A percentile compares a stretch with the other conserved stretches of the same genome.
These are phyloP conservation scores for Taphrina confusa DNA, from an alignment of 1,139 yeast species.

Conservation along the genomic window DNA sequence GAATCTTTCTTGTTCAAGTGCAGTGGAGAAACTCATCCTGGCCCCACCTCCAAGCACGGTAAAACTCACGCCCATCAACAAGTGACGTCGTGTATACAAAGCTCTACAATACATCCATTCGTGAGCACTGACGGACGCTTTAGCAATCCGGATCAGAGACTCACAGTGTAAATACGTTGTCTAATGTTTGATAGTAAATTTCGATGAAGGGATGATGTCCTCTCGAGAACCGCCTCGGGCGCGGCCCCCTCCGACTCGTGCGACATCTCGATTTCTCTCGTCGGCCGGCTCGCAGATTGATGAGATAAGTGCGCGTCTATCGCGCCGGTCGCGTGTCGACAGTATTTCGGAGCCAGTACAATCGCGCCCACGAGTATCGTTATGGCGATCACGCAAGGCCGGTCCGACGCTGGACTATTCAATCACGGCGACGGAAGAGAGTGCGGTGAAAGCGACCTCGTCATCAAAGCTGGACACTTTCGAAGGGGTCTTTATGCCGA, in stretches of 20 bases:
- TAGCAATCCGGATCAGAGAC: too few species aligned
- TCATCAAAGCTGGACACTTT: constrained; percentile 63
- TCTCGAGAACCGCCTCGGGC: constrained; percentile 37
- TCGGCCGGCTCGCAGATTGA: constrained; percentile 33
- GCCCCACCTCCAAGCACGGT: too few species aligned
- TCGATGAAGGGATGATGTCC: constrained; percentile 8
- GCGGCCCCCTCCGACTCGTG: constrained; percentile 7
- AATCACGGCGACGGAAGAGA: constrained; percentile 23
- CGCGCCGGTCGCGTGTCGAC: constrained; percentile 22
- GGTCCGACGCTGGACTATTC: constrained; percentile 26
- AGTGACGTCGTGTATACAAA: too few species aligned
- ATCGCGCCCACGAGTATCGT: constrained; percentile 3
- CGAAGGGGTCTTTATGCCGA: constrained; percentile 77
- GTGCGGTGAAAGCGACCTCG: not conserved
- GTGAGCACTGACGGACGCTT: too few species aligned
- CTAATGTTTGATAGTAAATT: too few species aligned
- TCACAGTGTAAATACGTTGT: too few species aligned
- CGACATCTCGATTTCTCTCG: constrained; percentile 18
- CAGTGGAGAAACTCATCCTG: too few species aligned
- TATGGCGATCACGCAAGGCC: constrained; percentile 12
- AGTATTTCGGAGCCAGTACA: constrained; percentile 11
- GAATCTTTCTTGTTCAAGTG: too few species aligned
- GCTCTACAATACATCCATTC: too few species aligned
- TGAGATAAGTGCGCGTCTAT: constrained; percentile 24
- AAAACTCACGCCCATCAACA: too few species aligned